Evolutionary conservation across 805 yeast genomes (phyloP).

Genomic region (Metschnikowia lachancei): DNA sequence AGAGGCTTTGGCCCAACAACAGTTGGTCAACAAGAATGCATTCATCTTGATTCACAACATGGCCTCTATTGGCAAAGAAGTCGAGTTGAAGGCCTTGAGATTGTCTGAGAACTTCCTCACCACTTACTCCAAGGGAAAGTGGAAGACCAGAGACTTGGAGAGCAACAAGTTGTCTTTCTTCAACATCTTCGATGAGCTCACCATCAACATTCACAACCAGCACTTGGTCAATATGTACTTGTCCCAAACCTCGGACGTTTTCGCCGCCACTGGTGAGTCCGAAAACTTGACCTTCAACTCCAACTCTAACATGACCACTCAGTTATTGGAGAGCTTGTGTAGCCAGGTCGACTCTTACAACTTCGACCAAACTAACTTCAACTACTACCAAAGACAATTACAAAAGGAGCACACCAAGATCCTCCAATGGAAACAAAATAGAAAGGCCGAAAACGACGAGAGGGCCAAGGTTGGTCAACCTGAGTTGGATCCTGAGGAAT

Average conservation of each 20-base stretch:
- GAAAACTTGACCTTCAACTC: slow-evolving; percentile 43
- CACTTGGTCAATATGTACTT: slow-evolving; percentile 60
- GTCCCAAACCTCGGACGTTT: slow-evolving; percentile 24
- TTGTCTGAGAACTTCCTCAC: slow-evolving; percentile 60
- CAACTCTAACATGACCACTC: slow-evolving; percentile 44
- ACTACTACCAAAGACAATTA: slow-evolving; percentile 75
- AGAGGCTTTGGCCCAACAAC: slow-evolving; percentile 67
- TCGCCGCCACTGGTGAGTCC: slow-evolving; percentile 25
- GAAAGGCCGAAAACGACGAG: slow-evolving; percentile 61
- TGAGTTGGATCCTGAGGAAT: slow-evolving; percentile 56
- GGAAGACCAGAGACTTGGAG: slow-evolving; percentile 63
- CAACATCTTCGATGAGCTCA: slow-evolving; percentile 70
- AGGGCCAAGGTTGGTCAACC: slow-evolving; percentile 58
- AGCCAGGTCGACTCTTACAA: slow-evolving; percentile 72
- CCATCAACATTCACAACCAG: slow-evolving; percentile 63
- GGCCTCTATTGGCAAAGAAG: slow-evolving; percentile 61
- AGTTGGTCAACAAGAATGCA: slow-evolving; percentile 53
- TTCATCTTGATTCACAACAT: slow-evolving; percentile 67
- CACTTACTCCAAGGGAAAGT: slow-evolving; percentile 54
- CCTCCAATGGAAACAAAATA: slow-evolving; percentile 69
- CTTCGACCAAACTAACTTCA: slow-evolving; percentile 75
- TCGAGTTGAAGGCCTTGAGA: slow-evolving; percentile 67
- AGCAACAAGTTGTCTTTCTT: slow-evolving; percentile 58
- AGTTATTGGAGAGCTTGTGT: slow-evolving; percentile 58
- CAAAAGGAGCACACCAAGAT: slow-evolving; percentile 68